phyloP scores from a whole-genome alignment of 768 basidiomycete species.

The Psilocybe cyanescens region DNA sequence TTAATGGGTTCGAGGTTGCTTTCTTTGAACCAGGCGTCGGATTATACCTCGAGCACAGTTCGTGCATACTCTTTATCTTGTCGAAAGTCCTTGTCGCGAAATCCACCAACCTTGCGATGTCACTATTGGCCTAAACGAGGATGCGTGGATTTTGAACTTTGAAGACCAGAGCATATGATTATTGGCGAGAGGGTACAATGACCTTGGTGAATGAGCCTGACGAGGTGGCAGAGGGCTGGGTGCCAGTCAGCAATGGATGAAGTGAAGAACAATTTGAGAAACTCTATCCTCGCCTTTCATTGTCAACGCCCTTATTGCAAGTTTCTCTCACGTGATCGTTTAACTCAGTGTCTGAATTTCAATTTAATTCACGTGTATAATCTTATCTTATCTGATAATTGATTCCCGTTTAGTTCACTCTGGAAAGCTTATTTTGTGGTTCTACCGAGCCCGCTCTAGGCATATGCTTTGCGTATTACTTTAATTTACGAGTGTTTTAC shows the following conservation, averaged over 20 bases:
- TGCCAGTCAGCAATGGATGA: no score
- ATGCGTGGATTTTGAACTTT: not conserved
- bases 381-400: constrained; percentile 12
- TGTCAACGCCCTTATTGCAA: not conserved
- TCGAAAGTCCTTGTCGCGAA: not conserved
- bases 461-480: no score
- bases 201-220: not conserved
- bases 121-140: not conserved
- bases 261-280: no score
- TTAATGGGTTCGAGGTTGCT: constrained; percentile 45
- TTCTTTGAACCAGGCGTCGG: constrained; percentile 10
- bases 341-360: not conserved
- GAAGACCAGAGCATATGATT: not conserved
- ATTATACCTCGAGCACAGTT: not conserved
- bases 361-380: not conserved
- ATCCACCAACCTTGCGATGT: not conserved
- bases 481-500: not conserved
- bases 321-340: constrained; percentile 10
- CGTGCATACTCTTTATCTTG: no score
- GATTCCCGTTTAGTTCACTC: not conserved
- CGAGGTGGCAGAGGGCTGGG: no score
- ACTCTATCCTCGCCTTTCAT: no score
- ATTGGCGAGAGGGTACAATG: not conserved
- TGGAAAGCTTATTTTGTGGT: not conserved
- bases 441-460: not conserved